A percentile compares a stretch with the other conserved stretches of the same genome.
phyloP scores from a whole-genome alignment of 2,329 filamentous ascomycete species.

The Lachnellula occidentalis region DNA sequence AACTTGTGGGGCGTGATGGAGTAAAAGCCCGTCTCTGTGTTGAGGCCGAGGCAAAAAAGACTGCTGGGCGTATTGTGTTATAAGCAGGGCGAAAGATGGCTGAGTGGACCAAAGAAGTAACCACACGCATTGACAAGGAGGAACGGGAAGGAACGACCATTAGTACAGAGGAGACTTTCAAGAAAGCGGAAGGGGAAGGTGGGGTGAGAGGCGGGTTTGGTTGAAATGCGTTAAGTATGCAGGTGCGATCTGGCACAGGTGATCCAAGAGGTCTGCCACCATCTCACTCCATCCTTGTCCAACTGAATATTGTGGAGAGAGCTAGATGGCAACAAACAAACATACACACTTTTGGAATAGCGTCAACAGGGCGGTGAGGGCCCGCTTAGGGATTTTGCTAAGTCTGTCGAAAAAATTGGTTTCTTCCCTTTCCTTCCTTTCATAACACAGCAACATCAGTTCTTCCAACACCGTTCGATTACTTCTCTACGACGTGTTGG shows the following conservation, averaged over 20 bases:
- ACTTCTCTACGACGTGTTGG: constrained; percentile 25
- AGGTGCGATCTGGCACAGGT: background rate
- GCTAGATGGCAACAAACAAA: background rate
- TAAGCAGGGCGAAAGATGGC: constrained; percentile 15
- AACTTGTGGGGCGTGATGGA: constrained; percentile 10
- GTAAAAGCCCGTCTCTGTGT: constrained; percentile 23
- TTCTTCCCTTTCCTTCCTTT: constrained; percentile 5
- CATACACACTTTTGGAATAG: background rate
- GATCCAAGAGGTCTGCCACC: too few relatives aligned
- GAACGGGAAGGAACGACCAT: constrained; percentile 9
- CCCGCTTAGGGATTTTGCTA: background rate
- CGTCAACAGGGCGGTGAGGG: constrained; percentile 9
- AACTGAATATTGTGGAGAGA: background rate
- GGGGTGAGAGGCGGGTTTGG: constrained; percentile 3
- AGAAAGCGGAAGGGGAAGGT: constrained; percentile 5
- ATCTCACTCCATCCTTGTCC: background rate
- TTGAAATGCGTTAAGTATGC: background rate
- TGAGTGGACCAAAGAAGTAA: constrained; percentile 20
- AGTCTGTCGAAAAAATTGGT: background rate
- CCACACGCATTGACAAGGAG: constrained; percentile 27
- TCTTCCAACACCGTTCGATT: constrained; percentile 27
- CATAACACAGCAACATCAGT: constrained; percentile 26
- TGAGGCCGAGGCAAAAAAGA: constrained; percentile 16
- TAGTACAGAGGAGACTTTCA: constrained; percentile 1
- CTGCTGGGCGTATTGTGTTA: constrained; percentile 20